A percentile compares a stretch with the other conserved stretches of the same genome.
Conservation (phyloP, 352 stramenopile species). For the Pythium oligandrum region DNA sequence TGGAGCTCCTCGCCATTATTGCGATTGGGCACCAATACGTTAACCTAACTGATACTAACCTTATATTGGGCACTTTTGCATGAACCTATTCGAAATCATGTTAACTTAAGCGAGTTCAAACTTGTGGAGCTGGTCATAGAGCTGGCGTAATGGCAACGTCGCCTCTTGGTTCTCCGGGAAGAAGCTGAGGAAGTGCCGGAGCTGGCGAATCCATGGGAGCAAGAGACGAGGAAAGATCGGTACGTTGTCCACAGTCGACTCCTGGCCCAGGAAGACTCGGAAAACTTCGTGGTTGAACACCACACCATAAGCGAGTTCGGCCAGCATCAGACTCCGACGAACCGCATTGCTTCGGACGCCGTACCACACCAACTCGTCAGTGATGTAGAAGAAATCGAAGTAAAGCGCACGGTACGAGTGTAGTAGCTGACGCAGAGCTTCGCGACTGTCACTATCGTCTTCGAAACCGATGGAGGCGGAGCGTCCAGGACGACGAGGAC, state of each 20-base stretch:
- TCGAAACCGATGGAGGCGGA: slow-evolving; percentile 5
- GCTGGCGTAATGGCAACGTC: slow-evolving; percentile 64
- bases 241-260: slow-evolving; percentile 7
- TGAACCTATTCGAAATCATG: too few species aligned
- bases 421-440: slow-evolving; percentile 55
- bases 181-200: slow-evolving; percentile 83
- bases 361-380: slow-evolving; percentile 85
- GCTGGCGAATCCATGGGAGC: slow-evolving; percentile 81
- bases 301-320: slow-evolving; percentile 75
- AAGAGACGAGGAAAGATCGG: slow-evolving; percentile 62
- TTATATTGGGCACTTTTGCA: too few species aligned
- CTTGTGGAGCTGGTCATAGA: slow-evolving; percentile 78
- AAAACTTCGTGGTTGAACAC: slow-evolving; percentile 87
- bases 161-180: slow-evolving; percentile 85
- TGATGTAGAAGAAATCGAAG: slow-evolving; percentile 91
- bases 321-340: slow-evolving; percentile 75
- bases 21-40: background rate
- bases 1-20: background rate
- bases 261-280: slow-evolving; percentile 41
- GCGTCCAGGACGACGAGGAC: slow-evolving; percentile 37
- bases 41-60: slow-evolving; percentile 1
- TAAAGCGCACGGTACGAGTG: slow-evolving; percentile 81
- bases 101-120: slow-evolving; percentile 30
- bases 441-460: slow-evolving; percentile 19
- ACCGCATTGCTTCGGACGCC: slow-evolving; percentile 79